A percentile compares a stretch with the other conserved stretches of the same genome.
Conservation (phyloP, 1,284 basidiomycete genomes). For the Ustilago lituana region DNA sequence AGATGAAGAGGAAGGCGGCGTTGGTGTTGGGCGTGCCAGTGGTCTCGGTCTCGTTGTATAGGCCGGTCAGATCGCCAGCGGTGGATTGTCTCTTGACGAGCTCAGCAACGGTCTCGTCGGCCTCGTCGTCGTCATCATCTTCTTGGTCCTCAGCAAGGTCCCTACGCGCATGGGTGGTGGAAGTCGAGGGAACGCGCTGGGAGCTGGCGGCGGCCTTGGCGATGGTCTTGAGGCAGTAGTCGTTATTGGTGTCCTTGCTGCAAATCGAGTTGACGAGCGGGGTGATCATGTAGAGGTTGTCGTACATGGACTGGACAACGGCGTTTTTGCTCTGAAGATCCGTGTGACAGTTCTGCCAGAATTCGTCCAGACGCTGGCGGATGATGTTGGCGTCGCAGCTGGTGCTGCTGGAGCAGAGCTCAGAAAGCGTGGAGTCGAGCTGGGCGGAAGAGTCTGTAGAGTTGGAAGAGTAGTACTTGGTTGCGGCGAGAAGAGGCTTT, state of each 20-base stretch:
- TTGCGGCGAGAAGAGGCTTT: conserved; percentile 50
- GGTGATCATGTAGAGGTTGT: conserved; percentile 60
- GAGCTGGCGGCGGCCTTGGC: conserved; percentile 42
- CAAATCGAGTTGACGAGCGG: conserved; percentile 59
- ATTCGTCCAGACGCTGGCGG: conserved; percentile 43
- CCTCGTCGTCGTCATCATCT: conserved; percentile 11
- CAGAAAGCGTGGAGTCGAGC: conserved; percentile 46
- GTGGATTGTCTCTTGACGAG: conserved; percentile 25
- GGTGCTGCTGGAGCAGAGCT: conserved; percentile 45
- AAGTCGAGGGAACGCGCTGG: conserved; percentile 1
- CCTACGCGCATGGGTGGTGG: conserved; percentile 16
- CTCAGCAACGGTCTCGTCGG: conserved; percentile 14
- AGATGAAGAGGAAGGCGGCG: conserved; percentile 62
- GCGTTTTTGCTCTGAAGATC: conserved; percentile 48
- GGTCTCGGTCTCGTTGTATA: conserved; percentile 24
- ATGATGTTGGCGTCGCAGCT: conserved; percentile 52
- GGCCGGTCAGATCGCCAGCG: conserved; percentile 4
- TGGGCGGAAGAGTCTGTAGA: conserved; percentile 29
- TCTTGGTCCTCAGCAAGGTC: conserved; percentile 9
- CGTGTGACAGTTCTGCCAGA: conserved; percentile 50
- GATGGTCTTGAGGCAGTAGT: conserved; percentile 54
- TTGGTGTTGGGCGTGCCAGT: conserved; percentile 38
- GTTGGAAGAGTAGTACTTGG: conserved; percentile 50
- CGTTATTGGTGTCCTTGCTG: conserved; percentile 44
- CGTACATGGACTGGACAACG: conserved; percentile 51